phyloP scores from a whole-genome alignment of 768 basidiomycete genomes.

The Strobilomyces echinocephalus region DNA sequence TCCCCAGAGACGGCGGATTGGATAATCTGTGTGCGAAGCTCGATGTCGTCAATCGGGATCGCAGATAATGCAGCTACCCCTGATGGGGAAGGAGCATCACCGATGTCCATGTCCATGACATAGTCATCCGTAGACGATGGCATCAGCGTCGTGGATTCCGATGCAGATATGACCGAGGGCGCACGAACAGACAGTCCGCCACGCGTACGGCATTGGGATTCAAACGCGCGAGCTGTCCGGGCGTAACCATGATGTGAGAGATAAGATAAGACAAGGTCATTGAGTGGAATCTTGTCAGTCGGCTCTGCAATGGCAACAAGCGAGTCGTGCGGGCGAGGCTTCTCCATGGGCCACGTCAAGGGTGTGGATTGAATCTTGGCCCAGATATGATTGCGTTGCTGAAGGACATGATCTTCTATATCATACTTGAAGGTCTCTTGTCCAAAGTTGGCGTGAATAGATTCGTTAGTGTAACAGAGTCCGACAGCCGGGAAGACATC shows the following conservation, averaged over 20 bases:
- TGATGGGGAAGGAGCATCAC: conserved; percentile 17
- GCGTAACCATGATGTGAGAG: conserved; percentile 83
- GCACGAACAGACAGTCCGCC: conserved; percentile 20
- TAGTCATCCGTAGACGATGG: conserved; percentile 33
- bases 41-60: conserved; percentile 49
- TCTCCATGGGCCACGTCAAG: conserved; percentile 41
- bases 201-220: conserved; percentile 39
- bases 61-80: conserved; percentile 8
- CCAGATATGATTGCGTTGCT: conserved; percentile 65
- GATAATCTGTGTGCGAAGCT: conserved; percentile 66
- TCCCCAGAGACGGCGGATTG: conserved; percentile 65
- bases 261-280: conserved; percentile 73
- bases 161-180: conserved; percentile 1
- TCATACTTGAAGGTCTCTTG: conserved; percentile 83
- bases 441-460: conserved; percentile 84
- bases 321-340: conserved; percentile 6
- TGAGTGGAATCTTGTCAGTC: conserved; percentile 54
- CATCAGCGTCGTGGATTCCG: background rate
- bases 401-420: conserved; percentile 81
- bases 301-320: conserved; percentile 35
- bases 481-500: conserved; percentile 87
- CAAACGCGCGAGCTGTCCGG: conserved; percentile 63
- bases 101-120: conserved; percentile 45
- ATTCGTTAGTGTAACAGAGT: conserved; percentile 73
- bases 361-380: conserved; percentile 55